phyloP scores from a whole-genome alignment of 78 protist genomes.

The Bodo saltans region DNA sequence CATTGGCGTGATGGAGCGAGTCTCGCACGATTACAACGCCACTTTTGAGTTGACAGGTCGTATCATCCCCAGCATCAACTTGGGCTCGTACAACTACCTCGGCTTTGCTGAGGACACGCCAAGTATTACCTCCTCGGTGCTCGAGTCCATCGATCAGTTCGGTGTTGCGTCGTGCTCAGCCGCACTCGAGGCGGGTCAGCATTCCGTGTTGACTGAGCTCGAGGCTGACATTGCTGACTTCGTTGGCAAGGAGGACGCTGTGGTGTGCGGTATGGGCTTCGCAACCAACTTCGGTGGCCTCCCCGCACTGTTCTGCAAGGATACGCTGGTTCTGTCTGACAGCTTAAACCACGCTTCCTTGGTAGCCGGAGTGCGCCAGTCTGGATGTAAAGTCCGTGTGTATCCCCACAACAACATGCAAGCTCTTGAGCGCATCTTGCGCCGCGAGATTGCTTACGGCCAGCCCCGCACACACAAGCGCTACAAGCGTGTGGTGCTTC shows the following conservation, averaged over 20 bases:
- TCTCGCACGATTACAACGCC: constrained; percentile 32
- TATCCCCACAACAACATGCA: constrained; percentile 89
- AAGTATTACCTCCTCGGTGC: background rate
- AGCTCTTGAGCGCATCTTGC: constrained; percentile 71
- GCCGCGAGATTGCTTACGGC: constrained; percentile 65
- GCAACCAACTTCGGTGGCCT: constrained; percentile 94
- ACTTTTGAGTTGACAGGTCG: constrained; percentile 26
- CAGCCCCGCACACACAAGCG: constrained; percentile 88
- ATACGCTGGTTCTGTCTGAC: constrained; percentile 83
- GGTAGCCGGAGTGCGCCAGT: constrained; percentile 81
- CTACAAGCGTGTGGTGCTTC: constrained; percentile 84
- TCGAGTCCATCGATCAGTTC: background rate
- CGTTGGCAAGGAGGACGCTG: constrained; percentile 78
- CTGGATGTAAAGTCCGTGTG: constrained; percentile 75
- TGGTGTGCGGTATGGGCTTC: constrained; percentile 95
- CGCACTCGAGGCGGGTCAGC: constrained; percentile 31
- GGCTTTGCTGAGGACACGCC: constrained; percentile 79
- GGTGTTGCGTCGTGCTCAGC: constrained; percentile 6
- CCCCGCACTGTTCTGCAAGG: constrained; percentile 76
- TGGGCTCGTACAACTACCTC: constrained; percentile 95
- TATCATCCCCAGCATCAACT: constrained; percentile 49
- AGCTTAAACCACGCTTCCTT: constrained; percentile 89
- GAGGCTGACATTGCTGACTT: constrained; percentile 82
- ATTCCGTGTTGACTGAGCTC: constrained; percentile 39
- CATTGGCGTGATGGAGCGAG: constrained; percentile 67